phyloP scores from a whole-genome alignment of 257 asterid species.

The Prunella vulgaris region DNA sequence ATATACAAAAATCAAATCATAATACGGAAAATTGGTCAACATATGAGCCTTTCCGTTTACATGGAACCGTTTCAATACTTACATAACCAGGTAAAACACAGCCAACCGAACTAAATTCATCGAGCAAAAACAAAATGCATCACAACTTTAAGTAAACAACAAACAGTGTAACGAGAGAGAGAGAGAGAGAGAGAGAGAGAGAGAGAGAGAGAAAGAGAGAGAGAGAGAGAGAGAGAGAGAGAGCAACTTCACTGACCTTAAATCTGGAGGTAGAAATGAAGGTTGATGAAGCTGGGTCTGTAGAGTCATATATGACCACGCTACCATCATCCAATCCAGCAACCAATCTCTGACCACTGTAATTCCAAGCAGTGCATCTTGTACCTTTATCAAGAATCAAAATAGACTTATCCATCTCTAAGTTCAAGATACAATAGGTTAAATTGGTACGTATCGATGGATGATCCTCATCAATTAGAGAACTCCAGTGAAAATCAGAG shows the following conservation, averaged over 20 bases:
- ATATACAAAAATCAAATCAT: background rate
- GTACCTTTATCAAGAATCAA: constrained; percentile 57
- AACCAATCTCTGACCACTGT: constrained; percentile 70
- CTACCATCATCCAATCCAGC: constrained; percentile 62
- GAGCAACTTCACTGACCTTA: constrained; percentile 34
- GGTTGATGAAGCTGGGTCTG: constrained; percentile 63
- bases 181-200: background rate
- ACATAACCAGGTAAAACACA: background rate
- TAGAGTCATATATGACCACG: constrained; percentile 51
- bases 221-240: background rate
- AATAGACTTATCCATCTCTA: constrained; percentile 51
- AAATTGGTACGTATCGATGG: background rate
- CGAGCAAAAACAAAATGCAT: background rate
- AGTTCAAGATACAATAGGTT: background rate
- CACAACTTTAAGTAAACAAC: background rate
- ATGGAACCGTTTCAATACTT: background rate
- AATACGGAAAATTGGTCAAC: background rate
- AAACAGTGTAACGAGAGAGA: background rate
- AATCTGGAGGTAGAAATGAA: constrained; percentile 46
- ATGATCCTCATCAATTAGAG: background rate
- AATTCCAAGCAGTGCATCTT: constrained; percentile 75
- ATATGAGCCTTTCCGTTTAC: constrained; percentile 6
- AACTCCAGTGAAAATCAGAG: background rate
- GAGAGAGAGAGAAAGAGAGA: too few species aligned
- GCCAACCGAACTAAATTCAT: background rate